These are phyloP conservation scores for Saturnispora sanitii DNA, from an alignment of 805 yeast genomes.

Conservation along the genomic window DNA sequence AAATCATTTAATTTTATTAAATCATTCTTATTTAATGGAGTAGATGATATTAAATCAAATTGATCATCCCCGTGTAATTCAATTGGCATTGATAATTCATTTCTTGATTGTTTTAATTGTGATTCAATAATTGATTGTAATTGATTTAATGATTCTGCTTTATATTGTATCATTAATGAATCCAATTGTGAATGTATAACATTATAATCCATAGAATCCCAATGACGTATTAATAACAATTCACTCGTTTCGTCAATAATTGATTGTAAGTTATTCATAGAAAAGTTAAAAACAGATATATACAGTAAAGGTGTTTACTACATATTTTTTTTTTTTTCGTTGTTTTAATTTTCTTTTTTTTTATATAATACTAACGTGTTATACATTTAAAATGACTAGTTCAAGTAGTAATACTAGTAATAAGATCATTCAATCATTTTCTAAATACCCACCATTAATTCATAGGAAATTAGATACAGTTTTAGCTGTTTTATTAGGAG, in stretches of 20 bases:
- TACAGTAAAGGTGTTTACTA: not conserved
- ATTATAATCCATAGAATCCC: not conserved
- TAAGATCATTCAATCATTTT: conserved; percentile 1
- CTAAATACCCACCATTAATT: conserved; percentile 7
- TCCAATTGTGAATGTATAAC: not conserved
- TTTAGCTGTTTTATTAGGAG: conserved; percentile 54
- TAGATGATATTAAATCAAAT: too few species aligned
- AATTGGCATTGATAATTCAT: too few species aligned
- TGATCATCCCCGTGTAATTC: too few species aligned
- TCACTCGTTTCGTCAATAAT: conserved; percentile 1
- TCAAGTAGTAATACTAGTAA: not conserved
- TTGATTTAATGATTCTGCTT: not conserved
- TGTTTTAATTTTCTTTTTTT: too few species aligned
- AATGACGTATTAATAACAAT: not conserved
- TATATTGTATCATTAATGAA: not conserved
- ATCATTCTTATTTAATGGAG: too few species aligned
- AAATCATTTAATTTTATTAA: not conserved
- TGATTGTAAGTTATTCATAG: not conserved
- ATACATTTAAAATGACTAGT: too few species aligned
- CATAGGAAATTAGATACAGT: conserved; percentile 50
- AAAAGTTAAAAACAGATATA: not conserved
- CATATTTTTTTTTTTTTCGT: not conserved
- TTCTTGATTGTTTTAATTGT: too few species aligned
- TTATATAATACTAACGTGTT: too few species aligned
- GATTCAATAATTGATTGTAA: not conserved